A percentile compares a stretch with the other conserved stretches of the same genome.
These are phyloP conservation scores for Xylaria sp. DNA, from an alignment of 2,329 filamentous ascomycete genomes.

Conservation along the genomic window DNA sequence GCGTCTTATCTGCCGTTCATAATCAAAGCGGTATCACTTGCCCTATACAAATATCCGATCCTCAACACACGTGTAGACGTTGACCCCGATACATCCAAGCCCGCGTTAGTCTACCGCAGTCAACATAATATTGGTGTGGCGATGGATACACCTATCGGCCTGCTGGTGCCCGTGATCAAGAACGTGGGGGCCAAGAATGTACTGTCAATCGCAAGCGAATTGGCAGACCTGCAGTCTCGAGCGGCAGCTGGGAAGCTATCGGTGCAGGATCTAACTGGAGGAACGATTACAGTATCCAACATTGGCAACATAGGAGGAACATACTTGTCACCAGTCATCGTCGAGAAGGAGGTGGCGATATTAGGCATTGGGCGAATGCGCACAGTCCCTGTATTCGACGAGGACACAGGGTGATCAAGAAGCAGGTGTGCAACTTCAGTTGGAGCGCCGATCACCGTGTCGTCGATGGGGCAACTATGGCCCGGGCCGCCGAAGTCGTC, in stretches of 20 bases:
- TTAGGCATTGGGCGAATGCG: conserved; percentile 84
- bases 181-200: conserved; percentile 81
- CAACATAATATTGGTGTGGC: conserved; percentile 96
- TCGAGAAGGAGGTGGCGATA: conserved; percentile 89
- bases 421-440: conserved; percentile 86
- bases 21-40: conserved; percentile 90
- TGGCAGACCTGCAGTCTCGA: conserved; percentile 73
- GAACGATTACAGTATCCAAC: conserved; percentile 95
- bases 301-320: conserved; percentile 95
- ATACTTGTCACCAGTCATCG: conserved; percentile 89
- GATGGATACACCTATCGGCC: conserved; percentile 88
- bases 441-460: conserved; percentile 97
- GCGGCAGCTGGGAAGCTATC: conserved; percentile 77
- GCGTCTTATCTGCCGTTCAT: conserved; percentile 93
- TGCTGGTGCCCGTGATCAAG: conserved; percentile 90
- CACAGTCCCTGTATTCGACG: conserved; percentile 78
- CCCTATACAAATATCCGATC: conserved; percentile 80
- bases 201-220: conserved; percentile 76
- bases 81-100: conserved; percentile 62
- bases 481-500: conserved; percentile 84
- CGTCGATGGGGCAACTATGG: conserved; percentile 93
- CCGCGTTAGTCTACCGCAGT: conserved; percentile 76
- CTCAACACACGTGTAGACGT: conserved; percentile 85
- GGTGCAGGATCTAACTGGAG: conserved; percentile 77
- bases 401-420: conserved; percentile 67